Evolutionary conservation across 495 filamentous ascomycete species (phyloP).

Genomic region (Penicillium salamii): DNA sequence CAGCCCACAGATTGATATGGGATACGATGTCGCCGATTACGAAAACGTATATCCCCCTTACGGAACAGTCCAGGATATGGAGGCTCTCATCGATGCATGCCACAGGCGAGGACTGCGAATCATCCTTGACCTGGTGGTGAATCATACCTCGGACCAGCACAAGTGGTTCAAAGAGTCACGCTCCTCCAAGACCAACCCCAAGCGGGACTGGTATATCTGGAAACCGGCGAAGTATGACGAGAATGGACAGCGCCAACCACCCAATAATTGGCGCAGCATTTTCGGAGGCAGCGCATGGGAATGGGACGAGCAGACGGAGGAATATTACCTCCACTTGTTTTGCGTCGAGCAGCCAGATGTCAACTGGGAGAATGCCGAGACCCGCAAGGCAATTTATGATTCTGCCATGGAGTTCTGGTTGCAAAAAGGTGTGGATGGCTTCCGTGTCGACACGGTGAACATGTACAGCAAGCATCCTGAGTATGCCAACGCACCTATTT

Average conservation of each 20-base stretch:
- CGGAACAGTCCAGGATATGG: slow-evolving; percentile 54
- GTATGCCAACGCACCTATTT: slow-evolving; percentile 43
- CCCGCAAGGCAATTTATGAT: slow-evolving; percentile 48
- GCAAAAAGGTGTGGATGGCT: slow-evolving; percentile 49
- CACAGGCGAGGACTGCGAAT: slow-evolving; percentile 51
- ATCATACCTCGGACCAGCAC: slow-evolving; percentile 58
- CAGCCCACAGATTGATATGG: slow-evolving; percentile 55
- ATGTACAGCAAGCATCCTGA: slow-evolving; percentile 47
- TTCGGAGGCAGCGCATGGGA: slow-evolving; percentile 55
- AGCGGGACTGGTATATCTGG: slow-evolving; percentile 64
- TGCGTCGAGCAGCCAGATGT: slow-evolving; percentile 51
- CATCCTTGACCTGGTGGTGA: slow-evolving; percentile 58
- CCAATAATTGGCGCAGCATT: slow-evolving; percentile 57
- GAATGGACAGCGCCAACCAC: slow-evolving; percentile 50
- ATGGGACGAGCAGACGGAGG: slow-evolving; percentile 48
- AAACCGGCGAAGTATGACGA: slow-evolving; percentile 44
- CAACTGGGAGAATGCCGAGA: slow-evolving; percentile 52
- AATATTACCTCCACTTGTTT: slow-evolving; percentile 55
- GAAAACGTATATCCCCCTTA: slow-evolving; percentile 51
- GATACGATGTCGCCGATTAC: slow-evolving; percentile 60
- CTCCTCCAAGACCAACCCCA: slow-evolving; percentile 41
- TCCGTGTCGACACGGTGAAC: slow-evolving; percentile 57
- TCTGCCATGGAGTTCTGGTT: slow-evolving; percentile 53
- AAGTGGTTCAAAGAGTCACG: slow-evolving; percentile 55
- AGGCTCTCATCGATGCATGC: slow-evolving; percentile 46